Evolutionary conservation across 495 filamentous ascomycete genomes (phyloP).

Genomic region (Cryomyces antarcticus): DNA sequence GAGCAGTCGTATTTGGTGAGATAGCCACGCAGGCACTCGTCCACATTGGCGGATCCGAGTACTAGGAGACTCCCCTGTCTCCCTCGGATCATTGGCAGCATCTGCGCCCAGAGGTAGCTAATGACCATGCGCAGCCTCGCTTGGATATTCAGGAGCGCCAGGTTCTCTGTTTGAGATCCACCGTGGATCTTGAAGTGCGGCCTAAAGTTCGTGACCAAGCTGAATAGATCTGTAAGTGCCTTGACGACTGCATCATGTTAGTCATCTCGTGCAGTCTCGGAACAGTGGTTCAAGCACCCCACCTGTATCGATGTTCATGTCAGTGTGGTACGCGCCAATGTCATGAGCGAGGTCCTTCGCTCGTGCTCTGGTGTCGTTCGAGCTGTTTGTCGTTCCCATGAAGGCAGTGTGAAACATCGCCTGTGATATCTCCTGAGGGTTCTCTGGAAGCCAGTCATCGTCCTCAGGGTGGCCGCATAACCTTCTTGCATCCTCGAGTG

Average conservation of each 20-base stretch:
- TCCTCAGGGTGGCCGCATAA: constrained; percentile 35
- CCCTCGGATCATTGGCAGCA: constrained; percentile 37
- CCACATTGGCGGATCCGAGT: constrained; percentile 39
- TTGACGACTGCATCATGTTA: constrained; percentile 21
- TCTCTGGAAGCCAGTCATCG: constrained; percentile 30
- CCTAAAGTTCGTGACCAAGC: constrained; percentile 29
- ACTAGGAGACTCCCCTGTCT: constrained; percentile 39
- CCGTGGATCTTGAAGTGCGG: constrained; percentile 53
- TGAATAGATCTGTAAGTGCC: constrained; percentile 33
- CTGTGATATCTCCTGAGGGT: constrained; percentile 21
- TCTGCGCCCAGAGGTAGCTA: constrained; percentile 52
- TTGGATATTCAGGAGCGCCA: constrained; percentile 68
- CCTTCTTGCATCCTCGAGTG: constrained; percentile 45
- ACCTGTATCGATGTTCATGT: constrained; percentile 51
- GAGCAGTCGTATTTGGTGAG: constrained; percentile 51
- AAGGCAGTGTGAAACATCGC: constrained; percentile 54
- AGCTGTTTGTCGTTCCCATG: constrained; percentile 58
- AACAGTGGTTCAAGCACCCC: too few species aligned
- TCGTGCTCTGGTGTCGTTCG: constrained; percentile 47
- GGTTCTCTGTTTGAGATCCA: constrained; percentile 36
- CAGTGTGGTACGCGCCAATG: constrained; percentile 57
- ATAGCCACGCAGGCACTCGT: constrained; percentile 40
- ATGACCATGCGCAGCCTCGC: constrained; percentile 65
- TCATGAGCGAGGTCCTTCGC: constrained; percentile 44
- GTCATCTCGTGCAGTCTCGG: too few species aligned